Base-by-base conservation (phyloP, 2,329 filamentous ascomycete genomes). In the Fonsecaea monophora region DNA sequence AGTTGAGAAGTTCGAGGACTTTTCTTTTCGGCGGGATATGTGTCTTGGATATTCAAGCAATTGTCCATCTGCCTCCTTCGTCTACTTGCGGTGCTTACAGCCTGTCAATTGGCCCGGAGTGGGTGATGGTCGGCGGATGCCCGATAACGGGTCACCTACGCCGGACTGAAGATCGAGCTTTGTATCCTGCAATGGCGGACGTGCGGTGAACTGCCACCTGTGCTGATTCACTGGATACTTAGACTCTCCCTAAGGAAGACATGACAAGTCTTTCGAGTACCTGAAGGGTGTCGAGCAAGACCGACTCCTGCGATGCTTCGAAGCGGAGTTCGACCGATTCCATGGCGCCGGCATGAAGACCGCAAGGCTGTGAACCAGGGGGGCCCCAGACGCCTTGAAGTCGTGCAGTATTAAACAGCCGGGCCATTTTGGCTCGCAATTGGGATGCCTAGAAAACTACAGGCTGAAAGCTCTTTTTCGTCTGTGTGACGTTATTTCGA, bases 281-380 rank as follows among this genome's bases (percentile, higher is more conserved):
- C 25, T 21, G 18, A 3, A 10, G 21, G 8, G 5, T 13, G 42
- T 21, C 2, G 38, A n/a, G 34, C 40, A 34, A 34, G 21, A 34
- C n/a, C 15, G 8, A 9, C 13, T 25, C 25, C 15, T 61, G 45
- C 48, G 32, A 12, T 0, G 18, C 32, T 37, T 7, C 9, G 3
- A 35, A 35, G 59, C 25, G 25, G 59, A 61, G 59, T 30, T 35
- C 10, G 34, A 45, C 45, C 48, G 59, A 32, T 4, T 25, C 34
- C 32, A 18, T 37, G 34, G 55, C 42, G 32, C 42, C 73, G 71
- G 72, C 62, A 69, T 63, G 72, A 73, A 74, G 71, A 60, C 71
- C 72, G 72, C 25, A 50, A 10, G 45, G 18, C 34, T n/a, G 30
- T 3, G 10, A 18, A 10, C 18, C 10, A 53, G 32, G 38, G 45